These are phyloP conservation scores for Wallacemonas sp. DNA, from an alignment of 208 protist genomes.

Conservation along the genomic window DNA sequence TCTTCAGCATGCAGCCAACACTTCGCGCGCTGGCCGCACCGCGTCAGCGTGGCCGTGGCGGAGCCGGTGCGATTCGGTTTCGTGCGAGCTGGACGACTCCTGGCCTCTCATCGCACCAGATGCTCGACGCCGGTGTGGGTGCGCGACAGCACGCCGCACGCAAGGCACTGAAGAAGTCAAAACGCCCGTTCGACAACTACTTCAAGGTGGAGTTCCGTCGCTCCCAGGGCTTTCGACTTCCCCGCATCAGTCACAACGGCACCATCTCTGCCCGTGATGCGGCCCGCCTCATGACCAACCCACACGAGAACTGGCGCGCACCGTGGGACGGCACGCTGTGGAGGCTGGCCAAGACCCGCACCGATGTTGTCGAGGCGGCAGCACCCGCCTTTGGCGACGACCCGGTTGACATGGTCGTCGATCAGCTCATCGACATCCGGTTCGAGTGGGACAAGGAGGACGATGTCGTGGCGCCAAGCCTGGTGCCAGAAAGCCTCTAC, in stretches of 20 bases:
- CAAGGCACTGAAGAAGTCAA: constrained; percentile 72
- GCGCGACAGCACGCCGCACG: constrained; percentile 66
- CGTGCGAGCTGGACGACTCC: constrained; percentile 57
- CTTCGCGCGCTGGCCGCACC: neutral
- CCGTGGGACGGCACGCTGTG: constrained; percentile 56
- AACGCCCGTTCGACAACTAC: constrained; percentile 76
- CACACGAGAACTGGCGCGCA: constrained; percentile 42
- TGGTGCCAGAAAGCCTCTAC: constrained; percentile 61
- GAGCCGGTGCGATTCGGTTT: constrained; percentile 19
- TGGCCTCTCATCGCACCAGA: constrained; percentile 66
- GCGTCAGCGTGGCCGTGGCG: neutral
- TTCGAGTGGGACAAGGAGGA: constrained; percentile 87
- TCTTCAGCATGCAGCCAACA: constrained; percentile 10
- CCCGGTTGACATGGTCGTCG: constrained; percentile 47
- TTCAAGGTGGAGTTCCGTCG: constrained; percentile 67
- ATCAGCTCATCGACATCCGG: constrained; percentile 70
- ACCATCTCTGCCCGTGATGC: constrained; percentile 44
- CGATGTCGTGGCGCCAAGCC: constrained; percentile 52
- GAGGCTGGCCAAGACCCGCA: constrained; percentile 30
- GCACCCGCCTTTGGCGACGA: constrained; percentile 67
- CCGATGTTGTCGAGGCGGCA: constrained; percentile 64
- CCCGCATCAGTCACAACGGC: constrained; percentile 21
- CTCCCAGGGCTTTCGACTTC: constrained; percentile 34
- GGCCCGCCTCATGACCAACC: constrained; percentile 66
- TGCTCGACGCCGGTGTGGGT: constrained; percentile 77